phyloP scores from a whole-genome alignment of 2,329 filamentous ascomycete genomes.

The Talaromyces islandicus region DNA sequence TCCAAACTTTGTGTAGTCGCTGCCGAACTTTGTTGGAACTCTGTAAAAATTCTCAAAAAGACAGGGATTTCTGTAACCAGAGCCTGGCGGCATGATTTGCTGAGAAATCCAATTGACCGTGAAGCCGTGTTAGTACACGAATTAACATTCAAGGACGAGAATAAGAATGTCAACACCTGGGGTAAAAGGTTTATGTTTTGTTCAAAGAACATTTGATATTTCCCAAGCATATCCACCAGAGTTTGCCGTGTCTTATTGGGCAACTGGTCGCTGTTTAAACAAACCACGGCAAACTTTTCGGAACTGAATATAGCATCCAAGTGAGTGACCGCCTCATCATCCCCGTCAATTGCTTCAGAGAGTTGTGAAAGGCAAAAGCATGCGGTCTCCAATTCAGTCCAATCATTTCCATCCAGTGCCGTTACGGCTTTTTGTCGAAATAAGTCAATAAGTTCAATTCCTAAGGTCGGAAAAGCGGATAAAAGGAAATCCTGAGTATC shows the following conservation, averaged over 20 bases:
- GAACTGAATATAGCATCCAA: slow-evolving; percentile 37
- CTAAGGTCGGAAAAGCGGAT: slow-evolving; percentile 38
- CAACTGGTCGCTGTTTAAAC: slow-evolving; percentile 21
- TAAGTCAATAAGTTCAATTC: slow-evolving; percentile 35
- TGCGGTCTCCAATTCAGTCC: slow-evolving; percentile 39
- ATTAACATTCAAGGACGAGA: slow-evolving; percentile 37
- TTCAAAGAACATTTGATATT: slow-evolving; percentile 40
- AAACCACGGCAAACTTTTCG: slow-evolving; percentile 28
- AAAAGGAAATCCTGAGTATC: slow-evolving; percentile 42
- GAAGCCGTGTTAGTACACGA: slow-evolving; percentile 37
- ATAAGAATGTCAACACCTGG: slow-evolving; percentile 38
- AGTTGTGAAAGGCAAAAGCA: slow-evolving; percentile 40
- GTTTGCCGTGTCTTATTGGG: slow-evolving; percentile 35
- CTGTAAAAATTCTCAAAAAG: slow-evolving; percentile 37
- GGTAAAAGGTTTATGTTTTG: slow-evolving; percentile 35
- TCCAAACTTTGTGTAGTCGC: slow-evolving; percentile 34
- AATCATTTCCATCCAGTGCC: slow-evolving; percentile 29
- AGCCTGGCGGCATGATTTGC: slow-evolving; percentile 37
- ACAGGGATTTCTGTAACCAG: slow-evolving; percentile 36
- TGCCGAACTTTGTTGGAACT: slow-evolving; percentile 31
- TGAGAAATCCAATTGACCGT: slow-evolving; percentile 38
- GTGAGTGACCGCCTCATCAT: slow-evolving; percentile 35
- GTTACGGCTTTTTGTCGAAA: slow-evolving; percentile 33
- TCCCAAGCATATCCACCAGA: slow-evolving; percentile 37
- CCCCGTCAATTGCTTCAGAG: slow-evolving; percentile 41